Conservation (phyloP, 1,139 yeast genomes). For the Yamadazyma spencermartinsiae region DNA sequence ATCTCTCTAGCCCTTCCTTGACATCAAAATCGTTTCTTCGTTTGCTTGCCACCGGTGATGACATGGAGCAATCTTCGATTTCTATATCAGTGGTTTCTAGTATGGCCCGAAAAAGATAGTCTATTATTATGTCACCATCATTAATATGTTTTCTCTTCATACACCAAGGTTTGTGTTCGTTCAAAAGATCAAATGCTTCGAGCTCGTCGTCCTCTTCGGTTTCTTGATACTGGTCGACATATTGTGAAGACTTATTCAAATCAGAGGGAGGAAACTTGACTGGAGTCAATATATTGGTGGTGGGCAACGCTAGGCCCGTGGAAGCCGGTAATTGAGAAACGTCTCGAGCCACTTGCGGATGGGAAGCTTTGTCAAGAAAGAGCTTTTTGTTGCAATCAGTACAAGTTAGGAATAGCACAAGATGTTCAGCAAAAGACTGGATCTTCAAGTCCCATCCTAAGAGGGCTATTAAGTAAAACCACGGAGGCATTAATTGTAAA, state of each 20-base stretch:
- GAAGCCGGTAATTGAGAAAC: constrained; percentile 7
- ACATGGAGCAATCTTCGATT: neutral
- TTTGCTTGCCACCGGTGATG: neutral
- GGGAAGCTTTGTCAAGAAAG: constrained; percentile 23
- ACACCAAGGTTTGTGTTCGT: constrained; percentile 44
- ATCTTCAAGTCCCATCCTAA: constrained; percentile 40
- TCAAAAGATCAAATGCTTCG: constrained; percentile 22
- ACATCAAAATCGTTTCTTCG: constrained; percentile 29
- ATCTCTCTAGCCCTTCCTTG: constrained; percentile 33
- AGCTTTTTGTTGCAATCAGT: constrained; percentile 38
- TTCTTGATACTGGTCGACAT: constrained; percentile 11
- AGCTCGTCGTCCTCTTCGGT: constrained; percentile 19
- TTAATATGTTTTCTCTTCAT: constrained; percentile 14
- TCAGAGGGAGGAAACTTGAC: constrained; percentile 28
- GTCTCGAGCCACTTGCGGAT: constrained; percentile 9
- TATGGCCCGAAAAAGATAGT: constrained; percentile 29
- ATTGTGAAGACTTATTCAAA: constrained; percentile 1
- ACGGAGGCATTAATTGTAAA: constrained; percentile 26
- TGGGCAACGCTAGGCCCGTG: constrained; percentile 20
- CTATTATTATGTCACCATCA: constrained; percentile 9
- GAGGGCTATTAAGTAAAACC: constrained; percentile 36
- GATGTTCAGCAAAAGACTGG: constrained; percentile 28
- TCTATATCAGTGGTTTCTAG: neutral
- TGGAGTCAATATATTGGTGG: constrained; percentile 32
- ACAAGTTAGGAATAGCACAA: constrained; percentile 36